These are phyloP conservation scores for Termitomyces sp. DNA, from an alignment of 768 basidiomycete genomes.

Conservation along the genomic window DNA sequence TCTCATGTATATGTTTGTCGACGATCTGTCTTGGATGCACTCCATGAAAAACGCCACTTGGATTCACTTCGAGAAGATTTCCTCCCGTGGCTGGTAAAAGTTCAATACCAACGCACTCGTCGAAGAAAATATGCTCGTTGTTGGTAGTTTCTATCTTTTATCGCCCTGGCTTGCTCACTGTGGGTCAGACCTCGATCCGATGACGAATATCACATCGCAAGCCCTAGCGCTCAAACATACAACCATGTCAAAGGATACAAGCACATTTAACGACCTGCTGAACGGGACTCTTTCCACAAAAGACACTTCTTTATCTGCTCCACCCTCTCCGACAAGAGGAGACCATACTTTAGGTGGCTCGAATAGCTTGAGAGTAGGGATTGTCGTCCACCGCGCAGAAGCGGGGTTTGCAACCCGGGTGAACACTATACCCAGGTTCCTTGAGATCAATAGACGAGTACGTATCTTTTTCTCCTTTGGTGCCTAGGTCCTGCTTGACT, in stretches of 20 bases:
- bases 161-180: background rate
- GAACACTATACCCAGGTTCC: slow-evolving; percentile 71
- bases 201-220: slow-evolving; percentile 39
- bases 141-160: slow-evolving; percentile 19
- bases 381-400: slow-evolving; percentile 49
- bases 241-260: slow-evolving; percentile 30
- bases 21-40: slow-evolving; percentile 62
- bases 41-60: slow-evolving; percentile 62
- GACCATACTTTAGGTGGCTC: slow-evolving; percentile 27
- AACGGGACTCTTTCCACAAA: slow-evolving; percentile 15
- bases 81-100: slow-evolving; percentile 86
- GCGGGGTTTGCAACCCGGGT: slow-evolving; percentile 60
- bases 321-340: slow-evolving; percentile 38
- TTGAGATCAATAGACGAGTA: slow-evolving; percentile 79
- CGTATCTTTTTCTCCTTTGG: slow-evolving; percentile 15
- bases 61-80: slow-evolving; percentile 89
- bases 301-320: slow-evolving; percentile 30
- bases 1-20: slow-evolving; percentile 91
- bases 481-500: background rate
- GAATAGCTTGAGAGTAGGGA: slow-evolving; percentile 56
- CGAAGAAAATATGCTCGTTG: slow-evolving; percentile 53
- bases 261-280: slow-evolving; percentile 11
- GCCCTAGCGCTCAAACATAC: slow-evolving; percentile 55
- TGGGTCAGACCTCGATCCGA: slow-evolving; percentile 39
- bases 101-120: slow-evolving; percentile 67